These are phyloP conservation scores for Pseudogymnoascus sp. DNA, from an alignment of 2,329 filamentous ascomycete species.

Conservation along the genomic window DNA sequence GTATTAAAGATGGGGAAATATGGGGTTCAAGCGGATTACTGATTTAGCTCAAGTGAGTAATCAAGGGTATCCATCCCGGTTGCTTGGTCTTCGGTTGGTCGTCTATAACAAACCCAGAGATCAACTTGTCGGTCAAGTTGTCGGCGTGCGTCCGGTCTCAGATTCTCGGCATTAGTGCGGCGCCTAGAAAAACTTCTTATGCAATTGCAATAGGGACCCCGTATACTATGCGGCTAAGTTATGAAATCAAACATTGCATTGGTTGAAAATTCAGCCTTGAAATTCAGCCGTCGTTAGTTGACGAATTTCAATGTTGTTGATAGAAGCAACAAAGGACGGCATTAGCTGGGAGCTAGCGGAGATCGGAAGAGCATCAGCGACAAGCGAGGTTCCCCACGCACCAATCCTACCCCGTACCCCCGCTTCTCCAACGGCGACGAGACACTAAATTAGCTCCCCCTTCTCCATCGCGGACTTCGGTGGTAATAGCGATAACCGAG, in stretches of 20 bases:
- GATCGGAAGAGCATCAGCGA: constrained; percentile 1
- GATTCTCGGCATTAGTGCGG: neutral
- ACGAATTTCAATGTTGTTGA: neutral
- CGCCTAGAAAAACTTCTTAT: neutral
- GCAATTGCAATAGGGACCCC: neutral
- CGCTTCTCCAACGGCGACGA: neutral
- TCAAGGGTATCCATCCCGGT: neutral
- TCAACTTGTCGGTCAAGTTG: neutral
- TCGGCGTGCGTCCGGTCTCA: neutral
- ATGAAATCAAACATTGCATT: neutral
- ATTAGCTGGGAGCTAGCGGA: constrained; percentile 6
- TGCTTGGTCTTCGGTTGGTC: neutral
- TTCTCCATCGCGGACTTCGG: neutral
- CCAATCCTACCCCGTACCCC: neutral
- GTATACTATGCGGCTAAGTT: neutral
- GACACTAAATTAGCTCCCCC: neutral
- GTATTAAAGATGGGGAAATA: neutral
- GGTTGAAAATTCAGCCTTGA: neutral
- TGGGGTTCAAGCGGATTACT: neutral
- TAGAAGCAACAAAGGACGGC: neutral
- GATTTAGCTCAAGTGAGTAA: neutral
- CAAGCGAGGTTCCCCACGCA: neutral
- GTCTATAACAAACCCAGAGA: neutral
- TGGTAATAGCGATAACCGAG: neutral
- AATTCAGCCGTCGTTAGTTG: neutral